Evolutionary conservation across 2,329 filamentous ascomycete genomes (phyloP), one percentile per base, ranked within the genome.

Genomic region (Apiospora pterosperma): DNA sequence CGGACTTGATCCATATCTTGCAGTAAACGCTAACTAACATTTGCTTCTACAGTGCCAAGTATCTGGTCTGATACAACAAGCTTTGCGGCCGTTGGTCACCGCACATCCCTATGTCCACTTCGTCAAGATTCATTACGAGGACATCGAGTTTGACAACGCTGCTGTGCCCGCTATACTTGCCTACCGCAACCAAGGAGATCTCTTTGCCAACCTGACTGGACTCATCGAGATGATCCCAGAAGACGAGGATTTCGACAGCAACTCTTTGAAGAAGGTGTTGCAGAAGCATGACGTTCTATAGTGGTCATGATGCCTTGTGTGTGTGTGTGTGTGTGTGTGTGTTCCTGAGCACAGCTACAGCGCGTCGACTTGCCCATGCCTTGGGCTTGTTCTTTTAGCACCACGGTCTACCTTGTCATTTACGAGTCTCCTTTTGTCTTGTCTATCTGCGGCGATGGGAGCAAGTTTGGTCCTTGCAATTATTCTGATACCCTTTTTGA

Each of bases 71-170:
- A 90, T 97, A 66, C 92, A 97, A 76, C 85, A 88, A 44, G 93
- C 91, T 62, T 83, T 99, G 71, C 80, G 84, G 62, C 90, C 90
- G 1, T 84, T 98, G 34, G 93, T 97, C 48, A 82, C 84, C 67
- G 82, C 86, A 66, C 83, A 97, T 74, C 84, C 87, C 25, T 85
- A 88, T 11, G 86, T 92, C 38, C 92, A 92, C 74, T 98, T 99
- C 75, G 86, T 98, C 80, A 96, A 95, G 80, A 86, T 98, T 59
- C 90, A 97, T 78, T 92, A 93, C 75, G 89, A 92, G 67, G 94
- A 97, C 65, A 96, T 97, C 41, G 94, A 98, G 76, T 97, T 98
- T 83, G 93, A 97, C 76, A 88, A 91, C 65, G 91, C 93, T 36
- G 90, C 90, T 58, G 91, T 97, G 2, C 96, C 96, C 0, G 93